Base-by-base conservation (phyloP, 176 grass and related monocot species). In the Oryza glaberrima region DNA sequence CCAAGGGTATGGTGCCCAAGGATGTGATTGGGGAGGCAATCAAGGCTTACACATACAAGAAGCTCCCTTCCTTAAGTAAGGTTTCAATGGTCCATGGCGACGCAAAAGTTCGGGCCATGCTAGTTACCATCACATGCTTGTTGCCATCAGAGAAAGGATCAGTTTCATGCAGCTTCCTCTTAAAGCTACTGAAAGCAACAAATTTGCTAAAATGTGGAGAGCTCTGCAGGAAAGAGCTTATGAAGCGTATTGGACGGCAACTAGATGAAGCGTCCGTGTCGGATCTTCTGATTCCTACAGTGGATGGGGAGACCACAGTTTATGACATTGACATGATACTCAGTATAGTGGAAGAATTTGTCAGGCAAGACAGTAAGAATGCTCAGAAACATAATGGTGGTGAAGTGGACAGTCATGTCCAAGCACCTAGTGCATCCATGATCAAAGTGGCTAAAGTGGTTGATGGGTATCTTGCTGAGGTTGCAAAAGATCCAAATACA, bases 11-110 rank as follows among this genome's bases (percentile, higher is more conserved):
- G 83, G 83, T 94, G 80, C 70, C 87, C 19, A 68, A 80, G 34
- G 77, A 84, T 79, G 93, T 92, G 78, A 94, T 99, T 12, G 96
- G 96, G 9, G 96, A 96, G 78, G 96, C 90, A 15, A 79, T 99
- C 22, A 99, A 99, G 72, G 88, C 91, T 47, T 99, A 96, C 75
- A 96, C 91, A 61, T 99, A 99, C 81, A 99, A 87, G 72, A 91
- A 87, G 17, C 81, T 99, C 32, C 94, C 93, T 7, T 88, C 88
- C 11, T 73, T 96, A 16, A 88, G 91, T 66, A 99, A 90, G 88
- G 93, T 87, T 10, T 98, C 85, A 10, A 83, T 86, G 88, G 90
- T 90, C 73, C 90, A 92, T 76, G 96, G 91, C 72, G 96, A 93
- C 60, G 86, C 79, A 81, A 96, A 92, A 79, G 90, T 90, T 11